Conservation (phyloP, 306 rosid genomes). For the Citrullus amarus region DNA sequence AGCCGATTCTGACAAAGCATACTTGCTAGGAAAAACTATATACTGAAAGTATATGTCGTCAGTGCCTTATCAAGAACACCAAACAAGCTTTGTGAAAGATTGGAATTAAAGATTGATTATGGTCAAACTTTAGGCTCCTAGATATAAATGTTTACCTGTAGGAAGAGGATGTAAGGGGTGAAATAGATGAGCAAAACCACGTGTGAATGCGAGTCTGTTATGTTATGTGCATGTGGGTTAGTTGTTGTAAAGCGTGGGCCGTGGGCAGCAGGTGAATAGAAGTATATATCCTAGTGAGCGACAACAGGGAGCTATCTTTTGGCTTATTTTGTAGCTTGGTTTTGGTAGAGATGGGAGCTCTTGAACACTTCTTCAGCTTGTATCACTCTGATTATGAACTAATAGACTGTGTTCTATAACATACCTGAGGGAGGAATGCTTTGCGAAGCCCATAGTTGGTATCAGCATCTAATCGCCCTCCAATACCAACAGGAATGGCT, state of each 20-base stretch:
- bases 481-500: slow-evolving; percentile 55
- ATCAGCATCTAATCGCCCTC: slow-evolving; percentile 66
- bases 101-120: neutral
- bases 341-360: neutral
- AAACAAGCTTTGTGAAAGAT: neutral
- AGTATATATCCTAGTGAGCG: neutral
- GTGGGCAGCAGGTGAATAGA: neutral
- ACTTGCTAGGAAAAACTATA: neutral
- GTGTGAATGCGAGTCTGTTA: neutral
- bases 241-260: neutral
- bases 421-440: slow-evolving; percentile 89
- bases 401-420: neutral
- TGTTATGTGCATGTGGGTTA: neutral
- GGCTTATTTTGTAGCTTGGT: neutral
- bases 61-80: slow-evolving; percentile 2
- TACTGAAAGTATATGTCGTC: neutral
- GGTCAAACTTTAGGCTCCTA: neutral
- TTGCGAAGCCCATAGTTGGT: slow-evolving; percentile 63
- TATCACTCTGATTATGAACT: neutral
- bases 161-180: neutral
- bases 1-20: neutral
- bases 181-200: neutral
- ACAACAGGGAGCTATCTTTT: neutral
- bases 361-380: neutral
- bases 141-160: neutral